Evolutionary conservation across 345 rosid species (phyloP), one percentile per base, ranked within the genome.

Genomic region (Dipteronia sinensis): DNA sequence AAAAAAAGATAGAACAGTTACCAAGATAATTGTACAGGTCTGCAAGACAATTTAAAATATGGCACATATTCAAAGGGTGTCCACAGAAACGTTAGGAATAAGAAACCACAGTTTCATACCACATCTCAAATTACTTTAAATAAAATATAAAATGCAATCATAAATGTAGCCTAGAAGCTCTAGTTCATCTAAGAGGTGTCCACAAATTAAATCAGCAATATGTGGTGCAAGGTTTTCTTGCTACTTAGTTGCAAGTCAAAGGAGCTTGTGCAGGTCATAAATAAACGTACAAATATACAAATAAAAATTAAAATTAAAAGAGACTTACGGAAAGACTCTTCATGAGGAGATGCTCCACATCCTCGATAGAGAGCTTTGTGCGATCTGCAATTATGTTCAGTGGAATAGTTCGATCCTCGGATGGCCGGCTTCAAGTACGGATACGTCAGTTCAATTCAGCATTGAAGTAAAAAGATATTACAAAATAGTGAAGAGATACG

Each of bases 331-430:
- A 97, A 53, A 97, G 90, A 74, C 96, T 88, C 90, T 97, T 97
- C 94, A 97, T 93, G 78, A 97, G 93, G 82, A 97, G 99, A 86
- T 92, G 94, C 81, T 97, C 98, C 73, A 97, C 98, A 78, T 93
- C 93, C 85, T 94, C 94, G 67, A 88, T 80, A 12, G 97, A 87
- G 69, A 97, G 98, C 79, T 86, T 92, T 67, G 99, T 97, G 69
- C 97, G 94, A 81, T 90, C 95, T 49, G 98, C 98, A 80, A 97
- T 97, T 77, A 90, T 81, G 76, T 73, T 85, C 81, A 97, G 78
- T 7, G 98, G 98, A 85, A 97, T 94, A 69, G 94, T 97, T 62
- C 98, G 90, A 83, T 94, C 98, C 88, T 97, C 99, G 9, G 99
- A 88, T 22, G 98, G 90, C 74, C 99, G 99, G 86, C 99, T 97